phyloP scores from a whole-genome alignment of 352 stramenopile genomes.

The Phytophthora melonis region DNA sequence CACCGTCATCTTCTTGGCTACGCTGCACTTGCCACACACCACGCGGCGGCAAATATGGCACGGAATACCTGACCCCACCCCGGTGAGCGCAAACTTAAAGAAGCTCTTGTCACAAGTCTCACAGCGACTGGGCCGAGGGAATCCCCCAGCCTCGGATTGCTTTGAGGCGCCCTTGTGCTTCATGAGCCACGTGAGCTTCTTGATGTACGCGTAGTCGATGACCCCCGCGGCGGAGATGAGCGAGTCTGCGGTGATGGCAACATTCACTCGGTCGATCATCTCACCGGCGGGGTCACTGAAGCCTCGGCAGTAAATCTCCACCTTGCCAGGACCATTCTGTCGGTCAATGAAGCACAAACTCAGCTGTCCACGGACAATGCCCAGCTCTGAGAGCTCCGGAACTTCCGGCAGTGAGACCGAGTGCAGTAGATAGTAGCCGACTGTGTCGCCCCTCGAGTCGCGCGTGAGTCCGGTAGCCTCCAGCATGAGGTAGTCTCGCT shows the following conservation, averaged over 20 bases:
- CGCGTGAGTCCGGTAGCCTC: conserved; percentile 28
- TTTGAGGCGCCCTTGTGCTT: conserved; percentile 18
- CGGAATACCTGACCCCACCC: neutral
- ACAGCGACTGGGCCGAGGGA: conserved; percentile 34
- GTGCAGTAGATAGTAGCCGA: conserved; percentile 53
- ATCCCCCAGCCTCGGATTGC: neutral
- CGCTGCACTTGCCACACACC: conserved; percentile 53
- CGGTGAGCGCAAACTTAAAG: conserved; percentile 16
- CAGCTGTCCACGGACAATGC: conserved; percentile 45
- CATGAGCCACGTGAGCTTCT: conserved; percentile 57
- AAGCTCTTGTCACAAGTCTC: conserved; percentile 22
- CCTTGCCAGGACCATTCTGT: conserved; percentile 34
- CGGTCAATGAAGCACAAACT: conserved; percentile 57
- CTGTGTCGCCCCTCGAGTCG: conserved; percentile 35
- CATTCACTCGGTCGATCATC: conserved; percentile 35
- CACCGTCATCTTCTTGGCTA: conserved; percentile 62
- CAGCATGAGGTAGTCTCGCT: conserved; percentile 50
- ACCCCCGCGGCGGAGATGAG: conserved; percentile 26
- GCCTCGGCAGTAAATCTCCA: conserved; percentile 51
- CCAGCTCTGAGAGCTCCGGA: conserved; percentile 37
- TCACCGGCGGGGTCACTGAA: conserved; percentile 45
- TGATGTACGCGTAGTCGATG: conserved; percentile 55
- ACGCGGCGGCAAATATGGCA: conserved; percentile 56
- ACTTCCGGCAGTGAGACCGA: conserved; percentile 40
- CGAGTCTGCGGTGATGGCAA: conserved; percentile 28